Base-by-base conservation (phyloP, 2,329 filamentous ascomycete genomes). In the Alternaria atra region DNA sequence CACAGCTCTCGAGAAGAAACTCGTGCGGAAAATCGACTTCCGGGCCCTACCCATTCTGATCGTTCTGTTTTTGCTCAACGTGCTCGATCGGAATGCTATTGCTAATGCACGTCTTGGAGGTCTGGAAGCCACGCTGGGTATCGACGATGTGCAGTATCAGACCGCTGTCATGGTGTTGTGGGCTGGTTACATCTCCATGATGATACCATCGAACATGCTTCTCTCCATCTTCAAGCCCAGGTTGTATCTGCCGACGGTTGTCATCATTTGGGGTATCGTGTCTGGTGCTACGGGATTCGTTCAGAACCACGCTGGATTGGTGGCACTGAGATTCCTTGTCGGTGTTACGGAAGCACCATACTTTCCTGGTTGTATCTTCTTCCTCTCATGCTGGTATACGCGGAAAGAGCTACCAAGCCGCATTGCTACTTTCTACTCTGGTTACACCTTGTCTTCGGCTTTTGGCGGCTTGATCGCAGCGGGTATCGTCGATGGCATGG, bases 161-260 rank as follows among this genome's bases (percentile, higher is more conserved):
- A 70, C 64, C 0, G 67, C 67, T 1, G 65, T 71, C 7, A 69
- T 67, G 1, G 73, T 90, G 0, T 89, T 90, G 71, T 91, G 90
- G 71, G 80, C 80, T 44, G 72, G 86, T 4, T 89, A 89, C 65
- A 77, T 89, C 0, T 74, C 88, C 12, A 88, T 89, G 83, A 86
- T 89, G 70, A 75, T 89, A 0, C 87, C 87, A 0, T 88, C 86
- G 0, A 90, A 89, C 61, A 79, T 89, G 58, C 68, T 87, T 0
- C 76, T 89, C 2, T 87, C 86, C 0, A 78, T 83, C 3, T 76
- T 87, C 30, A 79, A 82, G 9, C 86, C 86, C 1, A 84, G 84
- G 2, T 57, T 84, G 1, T 89, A 87, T 61, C 80, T 89, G 1
- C 80, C 84, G 0, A 72, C 76, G 0, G 81, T 81, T 0, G 84